Conservation (phyloP, 805 yeast species). For the Nakazawaea ernobii region DNA sequence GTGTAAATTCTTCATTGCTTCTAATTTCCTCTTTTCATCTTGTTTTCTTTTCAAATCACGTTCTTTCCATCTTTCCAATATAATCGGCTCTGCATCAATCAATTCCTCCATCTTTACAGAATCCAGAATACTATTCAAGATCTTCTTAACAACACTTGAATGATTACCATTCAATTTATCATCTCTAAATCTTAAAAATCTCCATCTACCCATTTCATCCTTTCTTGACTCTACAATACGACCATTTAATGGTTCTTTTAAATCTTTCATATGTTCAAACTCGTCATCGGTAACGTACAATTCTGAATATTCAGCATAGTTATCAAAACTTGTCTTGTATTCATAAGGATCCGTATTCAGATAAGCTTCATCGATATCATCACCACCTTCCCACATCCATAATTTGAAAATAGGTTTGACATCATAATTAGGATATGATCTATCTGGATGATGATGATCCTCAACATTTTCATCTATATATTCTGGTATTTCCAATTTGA, state of each 20-base stretch:
- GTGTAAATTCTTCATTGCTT: slow-evolving; percentile 9
- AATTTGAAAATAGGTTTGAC: slow-evolving; percentile 65
- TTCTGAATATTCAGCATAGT: slow-evolving; percentile 63
- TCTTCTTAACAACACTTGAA: slow-evolving; percentile 71
- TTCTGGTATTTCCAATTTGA: slow-evolving; percentile 54
- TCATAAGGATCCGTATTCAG: slow-evolving; percentile 28
- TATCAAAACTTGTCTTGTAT: slow-evolving; percentile 26
- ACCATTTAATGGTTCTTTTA: slow-evolving; percentile 81
- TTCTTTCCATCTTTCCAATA: slow-evolving; percentile 56
- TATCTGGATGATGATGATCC: slow-evolving; percentile 59
- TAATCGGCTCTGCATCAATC: slow-evolving; percentile 46
- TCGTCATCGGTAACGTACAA: slow-evolving; percentile 61
- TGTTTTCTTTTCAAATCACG: slow-evolving; percentile 39
- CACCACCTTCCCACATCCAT: slow-evolving; percentile 71
- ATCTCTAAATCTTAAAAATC: slow-evolving; percentile 82
- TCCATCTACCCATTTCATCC: slow-evolving; percentile 69
- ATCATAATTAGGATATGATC: slow-evolving; percentile 77
- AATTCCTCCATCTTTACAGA: slow-evolving; percentile 80
- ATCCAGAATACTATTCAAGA: slow-evolving; percentile 78
- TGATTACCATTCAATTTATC: slow-evolving; percentile 91
- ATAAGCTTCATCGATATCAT: slow-evolving; percentile 29
- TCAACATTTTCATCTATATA: slow-evolving; percentile 60
- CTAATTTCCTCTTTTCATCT: slow-evolving; percentile 10
- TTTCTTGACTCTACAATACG: slow-evolving; percentile 82
- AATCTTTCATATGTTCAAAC: slow-evolving; percentile 69